Evolutionary conservation across 192 early-diverging fungal genomes (phyloP).

Genomic region (Podila horticola): DNA sequence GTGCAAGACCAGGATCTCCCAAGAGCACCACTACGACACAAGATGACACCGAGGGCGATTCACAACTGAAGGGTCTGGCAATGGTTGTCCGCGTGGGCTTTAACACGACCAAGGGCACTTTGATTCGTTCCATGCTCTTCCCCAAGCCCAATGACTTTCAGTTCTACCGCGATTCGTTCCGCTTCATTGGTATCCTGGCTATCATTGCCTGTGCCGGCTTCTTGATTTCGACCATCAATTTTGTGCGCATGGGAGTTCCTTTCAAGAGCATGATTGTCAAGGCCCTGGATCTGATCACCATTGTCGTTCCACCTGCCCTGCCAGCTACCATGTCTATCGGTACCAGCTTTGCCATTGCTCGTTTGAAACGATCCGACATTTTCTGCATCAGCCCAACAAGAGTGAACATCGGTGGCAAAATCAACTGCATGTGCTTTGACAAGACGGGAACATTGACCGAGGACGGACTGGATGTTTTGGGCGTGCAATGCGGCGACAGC

Average conservation of each 20-base stretch:
- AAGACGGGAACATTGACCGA: slow-evolving; percentile 98
- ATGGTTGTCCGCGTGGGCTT: slow-evolving; percentile 89
- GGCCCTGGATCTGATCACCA: slow-evolving; percentile 96
- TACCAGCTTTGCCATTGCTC: slow-evolving; percentile 91
- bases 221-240: slow-evolving; percentile 87
- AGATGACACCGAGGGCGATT: slow-evolving; percentile 31
- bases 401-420: slow-evolving; percentile 96
- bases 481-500: slow-evolving; percentile 75
- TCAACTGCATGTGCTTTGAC: slow-evolving; percentile 98
- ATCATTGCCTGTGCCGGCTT: slow-evolving; percentile 88
- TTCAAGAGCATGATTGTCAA: slow-evolving; percentile 80
- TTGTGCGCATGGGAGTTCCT: slow-evolving; percentile 81
- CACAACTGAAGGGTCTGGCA: slow-evolving; percentile 67
- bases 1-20: slow-evolving; percentile 67
- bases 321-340: slow-evolving; percentile 99
- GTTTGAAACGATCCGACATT: slow-evolving; percentile 83
- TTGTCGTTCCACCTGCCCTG: slow-evolving; percentile 95
- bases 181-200: slow-evolving; percentile 93
- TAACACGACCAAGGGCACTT: slow-evolving; percentile 95
- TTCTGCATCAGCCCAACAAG: slow-evolving; percentile 94
- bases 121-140: slow-evolving; percentile 96
- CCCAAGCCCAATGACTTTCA: slow-evolving; percentile 97
- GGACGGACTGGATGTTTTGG: slow-evolving; percentile 94
- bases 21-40: slow-evolving; percentile 38
- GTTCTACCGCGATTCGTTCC: slow-evolving; percentile 97